Evolutionary conservation across 148 eudicot species (phyloP).

Genomic region (Chenopodium suecicum): DNA sequence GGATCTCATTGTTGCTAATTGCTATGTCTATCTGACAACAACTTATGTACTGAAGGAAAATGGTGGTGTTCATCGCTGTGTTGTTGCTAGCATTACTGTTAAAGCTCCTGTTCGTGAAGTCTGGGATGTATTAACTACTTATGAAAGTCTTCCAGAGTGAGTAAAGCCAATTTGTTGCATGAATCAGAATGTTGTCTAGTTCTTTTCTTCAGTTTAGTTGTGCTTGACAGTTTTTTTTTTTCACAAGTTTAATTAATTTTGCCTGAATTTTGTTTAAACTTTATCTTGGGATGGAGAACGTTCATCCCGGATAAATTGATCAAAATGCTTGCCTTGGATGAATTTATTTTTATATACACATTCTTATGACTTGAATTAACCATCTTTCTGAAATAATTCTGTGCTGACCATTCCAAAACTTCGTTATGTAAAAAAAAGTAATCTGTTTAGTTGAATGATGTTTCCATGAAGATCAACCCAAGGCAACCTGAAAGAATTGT

Average conservation of each 20-base stretch:
- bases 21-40: conserved; percentile 12
- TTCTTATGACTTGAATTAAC: not conserved
- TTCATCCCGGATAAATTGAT: not conserved
- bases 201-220: not conserved
- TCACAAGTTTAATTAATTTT: not conserved
- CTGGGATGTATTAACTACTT: conserved; percentile 86
- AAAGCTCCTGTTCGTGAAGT: conserved; percentile 96
- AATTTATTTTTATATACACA: not conserved
- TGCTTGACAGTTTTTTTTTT: conserved; percentile 1
- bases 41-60: conserved; percentile 69
- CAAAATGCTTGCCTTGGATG: not conserved
- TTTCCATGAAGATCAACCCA: not conserved
- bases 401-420: not conserved
- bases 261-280: not conserved
- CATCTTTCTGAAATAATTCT: not conserved
- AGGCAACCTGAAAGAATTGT: not conserved
- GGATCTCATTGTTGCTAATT: conserved; percentile 19
- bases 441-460: not conserved
- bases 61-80: conserved; percentile 98
- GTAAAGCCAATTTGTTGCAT: conserved; percentile 23
- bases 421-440: not conserved
- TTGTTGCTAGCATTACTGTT: conserved; percentile 89
- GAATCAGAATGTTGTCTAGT: not conserved
- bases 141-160: conserved; percentile 97
- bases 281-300: not conserved